Evolutionary conservation across 495 filamentous ascomycete species (phyloP).

Genomic region (Hyaloscypha bicolor): DNA sequence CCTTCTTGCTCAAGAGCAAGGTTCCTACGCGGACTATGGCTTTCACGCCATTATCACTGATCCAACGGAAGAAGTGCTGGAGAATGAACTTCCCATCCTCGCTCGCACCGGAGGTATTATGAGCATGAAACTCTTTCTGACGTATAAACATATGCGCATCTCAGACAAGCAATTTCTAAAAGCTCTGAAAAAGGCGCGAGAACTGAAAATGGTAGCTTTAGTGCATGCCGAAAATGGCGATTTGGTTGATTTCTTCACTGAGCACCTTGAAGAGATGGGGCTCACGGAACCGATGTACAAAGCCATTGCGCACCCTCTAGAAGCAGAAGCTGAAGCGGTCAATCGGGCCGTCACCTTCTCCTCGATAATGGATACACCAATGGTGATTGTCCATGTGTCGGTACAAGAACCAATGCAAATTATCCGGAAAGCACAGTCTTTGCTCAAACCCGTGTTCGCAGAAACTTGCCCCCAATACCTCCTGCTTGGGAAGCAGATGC

Average conservation of each 20-base stretch:
- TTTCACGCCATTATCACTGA: not conserved
- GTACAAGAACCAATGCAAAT: not conserved
- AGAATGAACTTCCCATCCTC: not conserved
- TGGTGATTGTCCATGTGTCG: conserved; percentile 1
- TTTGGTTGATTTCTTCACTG: not conserved
- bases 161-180: not conserved
- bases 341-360: not conserved
- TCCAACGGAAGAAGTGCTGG: not conserved
- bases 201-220: not conserved
- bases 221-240: conserved; percentile 4
- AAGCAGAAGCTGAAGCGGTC: not conserved
- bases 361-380: not conserved
- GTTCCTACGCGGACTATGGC: not conserved
- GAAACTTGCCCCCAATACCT: conserved; percentile 5
- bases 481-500: not conserved
- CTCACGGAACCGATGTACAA: not conserved
- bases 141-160: not conserved
- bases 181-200: not conserved
- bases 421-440: not conserved
- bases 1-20: not conserved
- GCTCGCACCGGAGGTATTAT: not conserved
- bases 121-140: not conserved
- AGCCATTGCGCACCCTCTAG: not conserved
- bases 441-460: not conserved
- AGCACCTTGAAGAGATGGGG: not conserved